These are phyloP conservation scores for Monosporozyma unispora DNA, from an alignment of 805 yeast genomes.

Conservation along the genomic window DNA sequence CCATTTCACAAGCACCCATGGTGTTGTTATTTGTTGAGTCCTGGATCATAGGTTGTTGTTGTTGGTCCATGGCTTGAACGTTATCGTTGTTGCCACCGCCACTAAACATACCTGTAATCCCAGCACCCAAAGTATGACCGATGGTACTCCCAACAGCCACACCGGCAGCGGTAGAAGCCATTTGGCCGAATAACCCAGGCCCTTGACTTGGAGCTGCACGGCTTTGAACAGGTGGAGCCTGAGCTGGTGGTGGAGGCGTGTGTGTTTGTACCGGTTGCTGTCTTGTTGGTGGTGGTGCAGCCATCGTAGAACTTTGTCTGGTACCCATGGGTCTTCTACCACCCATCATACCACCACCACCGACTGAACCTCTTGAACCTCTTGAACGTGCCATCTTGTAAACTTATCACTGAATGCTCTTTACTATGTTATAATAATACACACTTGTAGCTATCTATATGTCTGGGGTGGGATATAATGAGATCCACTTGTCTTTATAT, in stretches of 20 bases:
- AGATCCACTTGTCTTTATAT: background rate
- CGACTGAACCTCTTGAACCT: constrained; percentile 4
- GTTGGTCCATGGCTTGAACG: constrained; percentile 40
- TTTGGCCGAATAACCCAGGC: constrained; percentile 91
- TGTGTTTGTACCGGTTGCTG: constrained; percentile 41
- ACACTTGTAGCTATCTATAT: too few relatives aligned
- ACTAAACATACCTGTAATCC: constrained; percentile 69
- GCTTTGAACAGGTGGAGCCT: constrained; percentile 7
- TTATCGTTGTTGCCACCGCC: constrained; percentile 55
- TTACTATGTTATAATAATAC: too few relatives aligned
- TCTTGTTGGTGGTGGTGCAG: constrained; percentile 50
- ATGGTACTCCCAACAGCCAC: constrained; percentile 97
- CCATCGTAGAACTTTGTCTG: constrained; percentile 72
- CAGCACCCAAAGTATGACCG: constrained; percentile 96
- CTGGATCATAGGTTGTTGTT: constrained; percentile 21
- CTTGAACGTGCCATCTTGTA: constrained; percentile 39
- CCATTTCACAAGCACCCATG: constrained; percentile 62
- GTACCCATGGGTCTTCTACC: constrained; percentile 35
- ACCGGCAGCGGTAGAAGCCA: constrained; percentile 99
- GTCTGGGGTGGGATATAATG: too few relatives aligned
- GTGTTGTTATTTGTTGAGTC: constrained; percentile 33
- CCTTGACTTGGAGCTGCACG: constrained; percentile 45
- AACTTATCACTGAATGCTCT: too few relatives aligned
- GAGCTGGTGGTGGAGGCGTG: constrained; percentile 33
- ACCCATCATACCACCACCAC: constrained; percentile 1